Conservation (phyloP, 2,329 filamentous ascomycete species). For the Nigrospora sphaerica region DNA sequence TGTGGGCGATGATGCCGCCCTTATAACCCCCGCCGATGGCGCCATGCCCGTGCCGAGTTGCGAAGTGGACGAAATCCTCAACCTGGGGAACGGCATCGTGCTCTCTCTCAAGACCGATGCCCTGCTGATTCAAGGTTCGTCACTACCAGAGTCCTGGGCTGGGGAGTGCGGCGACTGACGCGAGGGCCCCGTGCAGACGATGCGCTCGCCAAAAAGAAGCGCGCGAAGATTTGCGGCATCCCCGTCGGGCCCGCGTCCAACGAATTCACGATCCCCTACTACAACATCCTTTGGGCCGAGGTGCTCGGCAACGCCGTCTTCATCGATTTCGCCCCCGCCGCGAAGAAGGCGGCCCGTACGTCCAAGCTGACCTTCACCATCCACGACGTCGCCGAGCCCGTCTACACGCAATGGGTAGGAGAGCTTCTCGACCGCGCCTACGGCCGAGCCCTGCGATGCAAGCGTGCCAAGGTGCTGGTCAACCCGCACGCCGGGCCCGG, state of each 20-base stretch:
- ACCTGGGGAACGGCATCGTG: neutral
- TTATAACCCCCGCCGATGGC: too few relatives aligned
- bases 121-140: conserved; percentile 1
- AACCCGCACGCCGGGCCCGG: conserved; percentile 90
- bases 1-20: too few relatives aligned
- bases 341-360: conserved; percentile 53
- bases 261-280: conserved; percentile 56
- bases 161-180: neutral
- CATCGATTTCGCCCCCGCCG: conserved; percentile 63
- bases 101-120: neutral
- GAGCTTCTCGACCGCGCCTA: conserved; percentile 66
- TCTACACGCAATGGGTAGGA: conserved; percentile 54
- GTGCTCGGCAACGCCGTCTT: conserved; percentile 51
- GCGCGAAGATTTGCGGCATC: conserved; percentile 17
- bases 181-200: conserved; percentile 12
- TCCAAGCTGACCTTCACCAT: conserved; percentile 56
- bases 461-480: conserved; percentile 79
- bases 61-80: neutral
- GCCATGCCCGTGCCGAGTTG: too few relatives aligned
- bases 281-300: conserved; percentile 79
- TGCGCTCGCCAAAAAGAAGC: conserved; percentile 11
- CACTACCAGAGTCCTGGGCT: neutral
- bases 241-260: conserved; percentile 8
- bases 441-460: conserved; percentile 56
- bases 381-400: conserved; percentile 25